phyloP scores from a whole-genome alignment of 257 asterid genomes.

The Nicotiana tabacum region DNA sequence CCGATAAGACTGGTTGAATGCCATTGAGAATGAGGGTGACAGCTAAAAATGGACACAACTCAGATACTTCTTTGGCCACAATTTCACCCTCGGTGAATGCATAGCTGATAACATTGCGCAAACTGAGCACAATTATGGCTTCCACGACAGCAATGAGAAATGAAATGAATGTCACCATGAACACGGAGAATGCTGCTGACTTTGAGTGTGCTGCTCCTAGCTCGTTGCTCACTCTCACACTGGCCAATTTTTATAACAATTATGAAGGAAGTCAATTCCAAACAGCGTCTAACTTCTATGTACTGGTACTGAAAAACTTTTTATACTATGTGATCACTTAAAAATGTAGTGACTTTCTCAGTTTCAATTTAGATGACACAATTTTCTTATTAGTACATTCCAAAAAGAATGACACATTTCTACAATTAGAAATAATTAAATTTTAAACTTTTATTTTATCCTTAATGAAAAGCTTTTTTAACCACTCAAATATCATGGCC shows the following conservation, averaged over 20 bases:
- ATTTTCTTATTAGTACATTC: no score
- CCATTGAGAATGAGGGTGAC: slow-evolving; percentile 30
- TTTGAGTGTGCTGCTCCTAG: slow-evolving; percentile 36
- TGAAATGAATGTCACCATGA: slow-evolving; percentile 23
- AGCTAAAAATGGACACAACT: slow-evolving; percentile 28
- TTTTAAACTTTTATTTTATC: no score
- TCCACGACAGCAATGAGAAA: slow-evolving; percentile 10
- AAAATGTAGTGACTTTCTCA: no score
- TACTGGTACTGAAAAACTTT: no score
- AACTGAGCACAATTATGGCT: slow-evolving; percentile 11
- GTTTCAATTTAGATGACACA: no score
- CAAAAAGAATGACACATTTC: no score
- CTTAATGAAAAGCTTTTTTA: no score
- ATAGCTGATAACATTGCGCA: slow-evolving; percentile 20
- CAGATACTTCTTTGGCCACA: slow-evolving; percentile 26
- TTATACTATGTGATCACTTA: no score
- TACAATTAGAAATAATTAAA: no score
- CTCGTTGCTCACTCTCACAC: slow-evolving; percentile 41
- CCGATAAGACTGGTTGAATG: slow-evolving; percentile 35
- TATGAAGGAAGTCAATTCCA: neutral
- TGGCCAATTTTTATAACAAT: neutral
- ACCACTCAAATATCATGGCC: no score
- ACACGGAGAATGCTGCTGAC: slow-evolving; percentile 30
- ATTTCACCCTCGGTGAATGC: slow-evolving; percentile 26
- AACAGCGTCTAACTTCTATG: neutral